These are phyloP conservation scores for Verticillium nubilum DNA, from an alignment of 2,329 filamentous ascomycete species.

Conservation along the genomic window DNA sequence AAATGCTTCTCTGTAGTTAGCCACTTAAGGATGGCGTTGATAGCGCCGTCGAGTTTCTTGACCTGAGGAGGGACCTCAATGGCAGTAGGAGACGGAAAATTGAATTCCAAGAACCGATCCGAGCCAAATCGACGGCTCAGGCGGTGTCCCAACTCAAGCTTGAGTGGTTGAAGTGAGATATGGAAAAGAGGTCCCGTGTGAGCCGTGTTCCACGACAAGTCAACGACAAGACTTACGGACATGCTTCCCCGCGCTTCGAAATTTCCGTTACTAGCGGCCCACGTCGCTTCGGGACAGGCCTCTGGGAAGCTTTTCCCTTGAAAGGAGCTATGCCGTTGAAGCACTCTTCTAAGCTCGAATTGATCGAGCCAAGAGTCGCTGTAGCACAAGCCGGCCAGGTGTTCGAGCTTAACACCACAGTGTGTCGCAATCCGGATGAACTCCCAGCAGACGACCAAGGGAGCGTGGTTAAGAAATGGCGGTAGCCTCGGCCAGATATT, in stretches of 20 bases:
- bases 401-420: conserved; percentile 34
- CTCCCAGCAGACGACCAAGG: conserved; percentile 48
- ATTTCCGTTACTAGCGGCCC: conserved; percentile 34
- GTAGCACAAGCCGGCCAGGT: conserved; percentile 27
- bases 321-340: conserved; percentile 35
- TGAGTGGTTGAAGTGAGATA: conserved; percentile 42
- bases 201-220: conserved; percentile 30
- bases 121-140: conserved; percentile 49
- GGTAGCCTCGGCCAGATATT: conserved; percentile 6
- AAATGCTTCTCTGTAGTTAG: conserved; percentile 29
- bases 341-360: conserved; percentile 30
- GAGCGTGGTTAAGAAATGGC: conserved; percentile 30
- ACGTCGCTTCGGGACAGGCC: conserved; percentile 36
- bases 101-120: conserved; percentile 53
- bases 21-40: conserved; percentile 34
- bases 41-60: conserved; percentile 23
- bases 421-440: conserved; percentile 40
- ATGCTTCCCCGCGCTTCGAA: conserved; percentile 28
- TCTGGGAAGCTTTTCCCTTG: conserved; percentile 41
- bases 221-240: conserved; percentile 1
- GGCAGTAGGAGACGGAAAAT: conserved; percentile 38
- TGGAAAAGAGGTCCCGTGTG: conserved; percentile 34
- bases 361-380: conserved; percentile 38
- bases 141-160: conserved; percentile 43
- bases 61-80: conserved; percentile 19